Percentiles rank a stretch among this genome's conserved stretches.
Evolutionary conservation across 1,139 yeast genomes (phyloP).

Genomic region (Geotrichum histeridarum): DNA sequence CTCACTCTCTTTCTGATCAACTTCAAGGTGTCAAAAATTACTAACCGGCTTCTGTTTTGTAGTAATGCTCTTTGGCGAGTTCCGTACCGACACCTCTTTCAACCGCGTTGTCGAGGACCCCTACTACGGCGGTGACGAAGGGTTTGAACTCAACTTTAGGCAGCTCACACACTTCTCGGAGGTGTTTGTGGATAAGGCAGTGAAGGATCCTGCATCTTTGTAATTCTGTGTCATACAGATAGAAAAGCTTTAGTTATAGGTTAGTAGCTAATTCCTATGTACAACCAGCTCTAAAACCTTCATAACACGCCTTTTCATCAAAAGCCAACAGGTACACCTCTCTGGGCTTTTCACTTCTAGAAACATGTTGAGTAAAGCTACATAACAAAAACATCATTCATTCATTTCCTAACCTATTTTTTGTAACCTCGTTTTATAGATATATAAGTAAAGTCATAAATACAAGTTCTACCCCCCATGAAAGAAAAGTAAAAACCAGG

Average conservation of each 20-base stretch:
- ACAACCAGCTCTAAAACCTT: too few relatives aligned
- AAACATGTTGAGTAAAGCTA: too few relatives aligned
- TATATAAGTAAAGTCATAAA: too few relatives aligned
- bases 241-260: not conserved
- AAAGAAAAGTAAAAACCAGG: not conserved
- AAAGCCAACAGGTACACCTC: too few relatives aligned
- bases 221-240: not conserved
- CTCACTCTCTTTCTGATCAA: too few relatives aligned
- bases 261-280: too few relatives aligned
- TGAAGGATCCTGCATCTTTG: not conserved
- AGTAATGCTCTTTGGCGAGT: conserved; percentile 64
- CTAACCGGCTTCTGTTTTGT: not conserved
- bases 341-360: too few relatives aligned
- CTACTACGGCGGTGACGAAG: conserved; percentile 79
- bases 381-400: not conserved
- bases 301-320: too few relatives aligned
- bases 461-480: too few relatives aligned
- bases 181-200: conserved; percentile 12
- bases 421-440: not conserved
- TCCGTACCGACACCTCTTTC: conserved; percentile 51
- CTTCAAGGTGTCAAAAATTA: too few relatives aligned
- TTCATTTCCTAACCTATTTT: not conserved
- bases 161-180: conserved; percentile 64
- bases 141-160: conserved; percentile 71
- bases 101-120: conserved; percentile 75